Percentiles rank a stretch among this genome's conserved stretches.
Conservation (phyloP, 2,329 filamentous ascomycete genomes). For the Curvularia spicifera region DNA sequence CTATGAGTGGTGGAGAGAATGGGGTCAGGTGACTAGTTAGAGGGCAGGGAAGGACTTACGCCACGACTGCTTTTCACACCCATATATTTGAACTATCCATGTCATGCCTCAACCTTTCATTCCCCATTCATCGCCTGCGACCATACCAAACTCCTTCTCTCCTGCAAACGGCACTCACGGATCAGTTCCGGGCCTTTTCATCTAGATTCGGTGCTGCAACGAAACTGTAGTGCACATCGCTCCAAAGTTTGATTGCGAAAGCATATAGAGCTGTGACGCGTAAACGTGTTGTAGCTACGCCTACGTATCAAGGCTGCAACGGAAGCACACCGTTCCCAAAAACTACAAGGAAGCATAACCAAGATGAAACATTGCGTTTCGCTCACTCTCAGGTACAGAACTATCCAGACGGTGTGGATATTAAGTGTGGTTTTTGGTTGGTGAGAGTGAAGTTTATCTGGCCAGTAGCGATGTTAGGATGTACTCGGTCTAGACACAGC, state of each 20-base stretch:
- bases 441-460: not conserved
- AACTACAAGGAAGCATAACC: not conserved
- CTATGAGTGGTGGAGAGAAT: conserved; percentile 59
- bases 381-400: not conserved
- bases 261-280: not conserved
- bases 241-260: not conserved
- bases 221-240: not conserved
- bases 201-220: conserved; percentile 2
- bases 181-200: conserved; percentile 45
- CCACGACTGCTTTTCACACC: not conserved
- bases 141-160: conserved; percentile 78
- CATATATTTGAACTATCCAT: conserved; percentile 15
- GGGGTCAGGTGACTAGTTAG: conserved; percentile 24
- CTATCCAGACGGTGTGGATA: not conserved
- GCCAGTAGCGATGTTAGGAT: not conserved
- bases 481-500: not conserved
- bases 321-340: not conserved
- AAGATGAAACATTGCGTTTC: not conserved
- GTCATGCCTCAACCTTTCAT: conserved; percentile 37
- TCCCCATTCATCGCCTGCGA: conserved; percentile 61
- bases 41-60: not conserved
- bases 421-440: not conserved
- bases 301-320: not conserved
- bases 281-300: not conserved
- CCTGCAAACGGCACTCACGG: conserved; percentile 66